phyloP scores from a whole-genome alignment of 148 eudicot species.

The Heliosperma pusillum region DNA sequence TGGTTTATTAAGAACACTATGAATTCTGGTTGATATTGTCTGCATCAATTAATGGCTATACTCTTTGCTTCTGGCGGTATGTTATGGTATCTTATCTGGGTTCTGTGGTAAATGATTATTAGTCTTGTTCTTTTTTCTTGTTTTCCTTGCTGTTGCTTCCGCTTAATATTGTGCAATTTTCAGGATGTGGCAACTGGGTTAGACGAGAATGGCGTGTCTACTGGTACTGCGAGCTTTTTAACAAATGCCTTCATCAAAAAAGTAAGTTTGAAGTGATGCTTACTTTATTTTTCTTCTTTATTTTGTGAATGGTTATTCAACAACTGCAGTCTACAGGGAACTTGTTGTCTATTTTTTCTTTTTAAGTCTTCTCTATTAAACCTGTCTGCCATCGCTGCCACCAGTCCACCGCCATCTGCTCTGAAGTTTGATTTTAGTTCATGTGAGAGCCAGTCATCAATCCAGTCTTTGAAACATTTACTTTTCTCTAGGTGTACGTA shows the following conservation, averaged over 20 bases:
- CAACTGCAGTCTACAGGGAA: not conserved
- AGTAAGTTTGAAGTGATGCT: constrained; percentile 28
- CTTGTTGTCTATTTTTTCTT: not conserved
- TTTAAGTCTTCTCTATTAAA: too few relatives aligned
- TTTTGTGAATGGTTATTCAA: not conserved
- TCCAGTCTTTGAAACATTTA: too few relatives aligned
- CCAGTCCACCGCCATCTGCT: too few relatives aligned
- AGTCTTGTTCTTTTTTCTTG: not conserved
- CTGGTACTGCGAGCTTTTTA: constrained; percentile 28
- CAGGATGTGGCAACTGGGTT: constrained; percentile 33
- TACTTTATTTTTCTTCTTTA: not conserved
- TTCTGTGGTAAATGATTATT: not conserved
- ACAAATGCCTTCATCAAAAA: constrained; percentile 41
- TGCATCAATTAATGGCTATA: not conserved
- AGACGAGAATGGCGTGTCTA: constrained; percentile 26
- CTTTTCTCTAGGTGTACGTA: too few relatives aligned
- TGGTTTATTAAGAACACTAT: not conserved
- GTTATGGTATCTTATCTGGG: too few relatives aligned
- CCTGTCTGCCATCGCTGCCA: too few relatives aligned
- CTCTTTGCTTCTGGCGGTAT: not conserved
- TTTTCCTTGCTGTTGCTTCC: not conserved
- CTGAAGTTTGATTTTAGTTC: too few relatives aligned
- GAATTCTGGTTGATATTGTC: not conserved
- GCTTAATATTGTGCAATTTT: constrained; percentile 21
- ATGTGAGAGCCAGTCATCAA: too few relatives aligned